Conservation (phyloP, 2,329 filamentous ascomycete species). For the Metarhizium humberi region DNA sequence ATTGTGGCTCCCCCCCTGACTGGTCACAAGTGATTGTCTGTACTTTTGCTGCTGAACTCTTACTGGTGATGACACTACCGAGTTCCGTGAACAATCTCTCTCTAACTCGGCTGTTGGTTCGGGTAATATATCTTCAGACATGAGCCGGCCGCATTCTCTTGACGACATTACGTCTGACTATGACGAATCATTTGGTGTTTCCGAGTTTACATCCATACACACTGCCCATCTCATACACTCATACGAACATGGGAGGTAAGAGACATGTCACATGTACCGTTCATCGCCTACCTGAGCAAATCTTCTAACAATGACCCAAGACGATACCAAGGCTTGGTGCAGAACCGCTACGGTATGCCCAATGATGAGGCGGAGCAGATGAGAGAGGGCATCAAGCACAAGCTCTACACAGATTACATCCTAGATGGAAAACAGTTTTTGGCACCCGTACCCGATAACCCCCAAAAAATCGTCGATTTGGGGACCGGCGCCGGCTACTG, state of each 20-base stretch:
- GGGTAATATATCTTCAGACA: constrained; percentile 6
- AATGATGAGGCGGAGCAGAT: constrained; percentile 42
- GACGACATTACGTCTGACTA: constrained; percentile 30
- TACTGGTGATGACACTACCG: not conserved
- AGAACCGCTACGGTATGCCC: constrained; percentile 39
- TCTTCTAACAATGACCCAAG: constrained; percentile 16
- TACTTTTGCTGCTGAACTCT: not conserved
- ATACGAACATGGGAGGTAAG: constrained; percentile 28
- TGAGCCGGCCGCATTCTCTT: constrained; percentile 13
- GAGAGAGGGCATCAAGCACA: constrained; percentile 39
- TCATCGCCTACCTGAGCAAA: too few relatives aligned
- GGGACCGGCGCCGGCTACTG: constrained; percentile 45
- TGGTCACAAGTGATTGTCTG: not conserved
- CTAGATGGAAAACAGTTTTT: constrained; percentile 31
- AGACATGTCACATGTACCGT: not conserved
- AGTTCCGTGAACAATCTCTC: not conserved
- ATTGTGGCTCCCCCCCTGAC: not conserved
- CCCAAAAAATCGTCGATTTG: constrained; percentile 40
- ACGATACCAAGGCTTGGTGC: constrained; percentile 38
- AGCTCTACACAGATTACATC: constrained; percentile 36
- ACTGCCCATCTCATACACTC: constrained; percentile 13
- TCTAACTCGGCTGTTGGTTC: not conserved
- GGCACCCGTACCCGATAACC: constrained; percentile 32
- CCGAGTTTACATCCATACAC: constrained; percentile 31
- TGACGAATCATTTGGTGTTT: constrained; percentile 24